Base-by-base conservation (phyloP, 2,329 filamentous ascomycete species). In the Alternaria conjuncta region DNA sequence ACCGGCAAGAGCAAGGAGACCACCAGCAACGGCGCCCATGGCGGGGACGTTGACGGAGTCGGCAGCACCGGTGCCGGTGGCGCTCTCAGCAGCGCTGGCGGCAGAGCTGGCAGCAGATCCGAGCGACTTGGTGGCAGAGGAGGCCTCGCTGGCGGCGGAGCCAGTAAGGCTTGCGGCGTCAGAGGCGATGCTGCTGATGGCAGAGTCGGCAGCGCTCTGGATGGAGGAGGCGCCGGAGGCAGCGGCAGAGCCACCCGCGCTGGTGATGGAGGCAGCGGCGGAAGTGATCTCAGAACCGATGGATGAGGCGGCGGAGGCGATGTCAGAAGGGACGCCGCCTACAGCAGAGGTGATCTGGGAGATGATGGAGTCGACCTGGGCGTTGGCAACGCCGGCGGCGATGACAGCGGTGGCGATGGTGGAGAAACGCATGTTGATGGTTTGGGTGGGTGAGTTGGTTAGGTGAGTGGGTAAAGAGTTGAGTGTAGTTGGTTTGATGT, bases 371-470 rank as follows among this genome's bases (percentile, higher is more conserved):
- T 68, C 62, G 49, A 73, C 28, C 74, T 78, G 76, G 56, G 75
- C 76, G 61, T 68, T 67, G 67, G 68, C 73, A 56, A 65, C 70
- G 60, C 69, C 66, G 61, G 75, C 75, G 64, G 67, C 75, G 69
- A 75, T 63, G 66, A 71, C 66, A 30, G 70, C 53, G 57, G 71
- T 68, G 68, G 77, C 65, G 55, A 77, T 60, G 70, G 70, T 68
- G 65, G 77, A 72, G 75, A 79, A 79, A 75, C 75, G 76, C 77
- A 79, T 79, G 47, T 69, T 77, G 72, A 70, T 58, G 57, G 54
- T 49, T 55, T 36, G 54, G 41, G 58, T 64, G 62, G 46, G 53
- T 43, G 23, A 30, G 12, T 28, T 26, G 55, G 28, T 59, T 49
- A 45, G n/a, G 18, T 45, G 51, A 20, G 30, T 36, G 36, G 50